Evolutionary conservation across 345 rosid genomes (phyloP).

Genomic region (Isatis tinctoria): DNA sequence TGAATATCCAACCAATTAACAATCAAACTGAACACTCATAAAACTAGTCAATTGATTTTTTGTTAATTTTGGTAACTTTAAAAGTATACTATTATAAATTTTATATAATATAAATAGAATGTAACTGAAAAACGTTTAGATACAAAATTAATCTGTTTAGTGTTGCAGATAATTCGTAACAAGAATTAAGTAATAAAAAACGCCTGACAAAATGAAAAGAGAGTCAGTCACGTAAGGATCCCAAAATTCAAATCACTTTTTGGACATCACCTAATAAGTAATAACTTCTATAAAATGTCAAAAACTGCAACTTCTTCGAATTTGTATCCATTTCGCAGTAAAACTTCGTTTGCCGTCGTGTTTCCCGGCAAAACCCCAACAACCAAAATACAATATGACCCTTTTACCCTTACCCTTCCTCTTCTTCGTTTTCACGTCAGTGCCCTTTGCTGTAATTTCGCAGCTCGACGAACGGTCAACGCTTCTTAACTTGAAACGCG

Average conservation of each 20-base stretch:
- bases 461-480: slow-evolving; percentile 45
- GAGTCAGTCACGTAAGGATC: neutral
- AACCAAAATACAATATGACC: slow-evolving; percentile 29
- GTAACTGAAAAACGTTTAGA: no score
- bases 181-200: neutral
- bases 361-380: slow-evolving; percentile 28
- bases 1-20: no score
- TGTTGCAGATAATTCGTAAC: no score
- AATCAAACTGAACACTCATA: no score
- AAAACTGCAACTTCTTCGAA: neutral
- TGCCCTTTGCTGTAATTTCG: slow-evolving; percentile 45
- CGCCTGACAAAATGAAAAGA: neutral
- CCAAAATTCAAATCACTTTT: neutral
- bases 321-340: neutral
- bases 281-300: neutral
- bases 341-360: slow-evolving; percentile 1
- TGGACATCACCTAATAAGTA: neutral
- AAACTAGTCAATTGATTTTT: no score
- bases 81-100: no score
- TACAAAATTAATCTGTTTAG: no score
- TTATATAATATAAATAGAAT: no score
- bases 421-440: slow-evolving; percentile 29
- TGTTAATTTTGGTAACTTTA: no score
- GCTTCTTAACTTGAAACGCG: slow-evolving; percentile 51
- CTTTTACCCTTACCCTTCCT: neutral